Conservation (phyloP, 1,139 yeast genomes). For the Schizosaccharomyces versatilis region DNA sequence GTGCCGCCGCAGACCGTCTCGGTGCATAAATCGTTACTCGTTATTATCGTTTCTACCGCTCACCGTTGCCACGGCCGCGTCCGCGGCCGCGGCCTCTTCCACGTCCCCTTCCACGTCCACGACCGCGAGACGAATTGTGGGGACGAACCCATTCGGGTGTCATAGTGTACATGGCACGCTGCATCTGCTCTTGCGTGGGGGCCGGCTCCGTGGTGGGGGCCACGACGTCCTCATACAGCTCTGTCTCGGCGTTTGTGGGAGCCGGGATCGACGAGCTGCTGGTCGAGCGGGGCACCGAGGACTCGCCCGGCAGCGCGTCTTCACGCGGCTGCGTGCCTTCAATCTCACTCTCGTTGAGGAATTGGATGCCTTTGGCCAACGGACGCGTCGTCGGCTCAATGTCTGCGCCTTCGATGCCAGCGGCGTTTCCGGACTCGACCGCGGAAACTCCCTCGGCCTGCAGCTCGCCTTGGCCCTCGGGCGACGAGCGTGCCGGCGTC, state of each 20-base stretch:
- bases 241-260: neutral
- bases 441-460: neutral
- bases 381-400: neutral
- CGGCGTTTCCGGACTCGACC: neutral
- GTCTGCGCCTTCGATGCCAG: neutral
- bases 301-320: neutral
- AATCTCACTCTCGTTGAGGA: neutral
- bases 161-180: neutral
- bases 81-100: constrained; percentile 2
- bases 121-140: neutral
- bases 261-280: neutral
- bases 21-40: no score
- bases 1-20: no score
- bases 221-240: neutral
- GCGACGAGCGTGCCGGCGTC: neutral
- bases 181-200: neutral
- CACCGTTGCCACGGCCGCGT: neutral
- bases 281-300: neutral
- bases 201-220: neutral
- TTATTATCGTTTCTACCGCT: no score
- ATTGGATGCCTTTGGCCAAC: neutral
- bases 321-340: neutral
- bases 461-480: neutral
- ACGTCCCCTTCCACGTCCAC: neutral
- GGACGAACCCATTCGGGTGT: neutral